Conservation (phyloP, 371 early-diverging fungal species). For the Funneliformis caledonium region DNA sequence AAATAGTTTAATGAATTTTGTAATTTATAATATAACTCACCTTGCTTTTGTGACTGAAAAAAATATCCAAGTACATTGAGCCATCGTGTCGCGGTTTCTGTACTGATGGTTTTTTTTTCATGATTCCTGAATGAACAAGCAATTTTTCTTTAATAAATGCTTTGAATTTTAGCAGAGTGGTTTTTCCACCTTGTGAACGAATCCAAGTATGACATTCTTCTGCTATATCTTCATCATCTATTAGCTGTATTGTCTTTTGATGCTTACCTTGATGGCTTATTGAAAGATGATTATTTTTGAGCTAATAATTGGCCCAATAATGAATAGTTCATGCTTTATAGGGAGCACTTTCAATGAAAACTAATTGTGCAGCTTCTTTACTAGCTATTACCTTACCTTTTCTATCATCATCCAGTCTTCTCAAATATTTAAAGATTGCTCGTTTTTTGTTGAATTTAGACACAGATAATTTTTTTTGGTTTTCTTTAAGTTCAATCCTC, state of each 20-base stretch:
- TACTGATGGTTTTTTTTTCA: not conserved
- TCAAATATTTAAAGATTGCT: not conserved
- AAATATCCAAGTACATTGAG: not conserved
- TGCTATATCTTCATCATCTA: slow-evolving; percentile 24
- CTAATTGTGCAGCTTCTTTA: not conserved
- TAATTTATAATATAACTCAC: not conserved
- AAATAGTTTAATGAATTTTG: not conserved
- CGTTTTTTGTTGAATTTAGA: not conserved
- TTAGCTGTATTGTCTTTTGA: not conserved
- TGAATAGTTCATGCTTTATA: not conserved
- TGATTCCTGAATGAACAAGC: not conserved
- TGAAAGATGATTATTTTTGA: not conserved
- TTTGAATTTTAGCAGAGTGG: not conserved
- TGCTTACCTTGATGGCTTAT: not conserved
- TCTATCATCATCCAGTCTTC: not conserved
- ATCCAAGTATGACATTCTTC: not conserved
- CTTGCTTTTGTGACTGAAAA: not conserved
- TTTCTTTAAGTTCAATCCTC: not conserved
- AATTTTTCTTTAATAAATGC: slow-evolving; percentile 8
- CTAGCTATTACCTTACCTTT: not conserved
- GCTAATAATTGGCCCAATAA: not conserved
- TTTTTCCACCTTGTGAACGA: not conserved
- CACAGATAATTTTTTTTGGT: not conserved
- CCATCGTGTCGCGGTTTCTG: not conserved
- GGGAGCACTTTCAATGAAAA: not conserved